Percentiles rank a stretch among this genome's conserved stretches.
phyloP scores from a whole-genome alignment of 1,139 yeast species.

The Hemisphaericaspora lyxosophila region DNA sequence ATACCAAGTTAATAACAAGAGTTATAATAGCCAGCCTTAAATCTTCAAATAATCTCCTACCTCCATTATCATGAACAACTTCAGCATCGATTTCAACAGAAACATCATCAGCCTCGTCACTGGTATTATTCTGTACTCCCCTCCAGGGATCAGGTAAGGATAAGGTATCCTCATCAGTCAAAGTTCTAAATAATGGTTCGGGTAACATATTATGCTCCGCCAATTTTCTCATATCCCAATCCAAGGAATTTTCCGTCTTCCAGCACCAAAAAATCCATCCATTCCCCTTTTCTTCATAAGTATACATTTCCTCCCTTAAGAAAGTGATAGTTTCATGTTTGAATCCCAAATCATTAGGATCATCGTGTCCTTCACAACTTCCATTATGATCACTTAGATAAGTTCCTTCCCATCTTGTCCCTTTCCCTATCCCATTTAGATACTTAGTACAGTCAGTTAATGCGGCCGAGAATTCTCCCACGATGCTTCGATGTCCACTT shows the following conservation, averaged over 20 bases:
- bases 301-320: slow-evolving; percentile 21
- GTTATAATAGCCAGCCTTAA: no score
- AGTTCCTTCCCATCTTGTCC: slow-evolving; percentile 25
- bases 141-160: no score
- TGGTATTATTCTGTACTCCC: background rate
- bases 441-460: slow-evolving; percentile 28
- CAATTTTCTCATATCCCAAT: slow-evolving; percentile 22
- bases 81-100: no score
- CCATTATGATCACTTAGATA: slow-evolving; percentile 14
- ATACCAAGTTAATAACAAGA: no score
- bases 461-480: slow-evolving; percentile 30
- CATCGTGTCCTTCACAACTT: slow-evolving; percentile 20
- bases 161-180: no score
- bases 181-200: slow-evolving; percentile 6
- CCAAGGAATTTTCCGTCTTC: slow-evolving; percentile 24
- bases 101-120: background rate
- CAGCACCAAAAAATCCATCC: slow-evolving; percentile 31
- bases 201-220: slow-evolving; percentile 11
- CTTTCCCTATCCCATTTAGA: slow-evolving; percentile 26
- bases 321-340: slow-evolving; percentile 19
- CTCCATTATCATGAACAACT: background rate
- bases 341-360: slow-evolving; percentile 14
- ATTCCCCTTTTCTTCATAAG: slow-evolving; percentile 15
- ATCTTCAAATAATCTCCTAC: background rate
- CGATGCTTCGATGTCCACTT: slow-evolving; percentile 20